Evolutionary conservation across 1,284 basidiomycete genomes (phyloP), one percentile per base, ranked within the genome.

Genomic region (Ganoderma resinaceum): DNA sequence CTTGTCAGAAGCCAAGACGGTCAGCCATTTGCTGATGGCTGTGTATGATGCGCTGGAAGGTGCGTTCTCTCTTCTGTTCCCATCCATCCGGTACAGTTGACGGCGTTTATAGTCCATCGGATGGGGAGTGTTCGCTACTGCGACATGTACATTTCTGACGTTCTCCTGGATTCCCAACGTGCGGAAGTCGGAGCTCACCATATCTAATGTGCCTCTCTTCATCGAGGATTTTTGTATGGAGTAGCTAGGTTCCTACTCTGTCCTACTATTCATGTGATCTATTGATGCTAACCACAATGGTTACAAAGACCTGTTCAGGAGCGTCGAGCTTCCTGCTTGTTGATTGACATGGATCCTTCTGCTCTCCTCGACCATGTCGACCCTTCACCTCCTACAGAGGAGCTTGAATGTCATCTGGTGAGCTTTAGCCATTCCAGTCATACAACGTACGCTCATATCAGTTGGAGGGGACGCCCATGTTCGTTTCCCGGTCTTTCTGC

Each of bases 31-130:
- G 35, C 11, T 60, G 35, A 60, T 29, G 37, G 35, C 35, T 26
- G 20, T 60, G 2, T 60, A 60, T 7, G 58, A 60, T 18, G 58
- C 14, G 3, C 23, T 60, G 8, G 58, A 60, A 60, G 58, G 58
- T 60, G 12, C 37, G 35, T 26, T 26, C 20, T 37, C 3, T 38
- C 12, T 26, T 49, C 46, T 26, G 26, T 38, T 23, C n/a, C 35
- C 5, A 40, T 26, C 4, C 23, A 26, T 26, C 5, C 8, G 14
- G 23, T 11, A 26, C 9, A 2, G n/a, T 40, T 20, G 26, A 38
- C 35, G 18, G 8, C 3, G 6, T 38, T 26, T 26, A 3, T 16
- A 60, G 58, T 60, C 6, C 58, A 60, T 29, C 58, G 58, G 20
- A 60, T 11, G 35, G 11, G 58, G 20, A 26, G 26, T n/a, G 58